Base-by-base conservation (phyloP, 2,329 filamentous ascomycete species). In the Huntiella bhutanensis region DNA sequence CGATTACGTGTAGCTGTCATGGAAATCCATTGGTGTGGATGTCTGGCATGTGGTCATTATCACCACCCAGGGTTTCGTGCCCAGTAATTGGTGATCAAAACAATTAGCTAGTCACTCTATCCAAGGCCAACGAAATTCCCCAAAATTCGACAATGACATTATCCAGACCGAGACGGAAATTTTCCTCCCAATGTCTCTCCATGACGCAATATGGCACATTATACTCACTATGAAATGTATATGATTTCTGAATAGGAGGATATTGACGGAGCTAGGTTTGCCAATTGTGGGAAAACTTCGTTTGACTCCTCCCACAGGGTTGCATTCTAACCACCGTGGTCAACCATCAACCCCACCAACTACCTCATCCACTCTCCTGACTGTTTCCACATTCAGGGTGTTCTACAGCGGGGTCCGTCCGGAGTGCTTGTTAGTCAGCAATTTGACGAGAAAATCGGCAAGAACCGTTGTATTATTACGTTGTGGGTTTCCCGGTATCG, bases 341-440 rank as follows among this genome's bases (percentile, higher is more conserved):
- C 13, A 17, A 17, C 40, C 38, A 13, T 11, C 22, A 13, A 39
- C 22, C 36, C 41, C 46, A 45, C 41, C 36, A 48, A 37, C 13
- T 43, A 40, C 6, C 10, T 16, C 34, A 15, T 28, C 37, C 38
- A 40, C 36, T 28, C 17, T 19, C 32, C 32, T 43, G 22, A 45
- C 28, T 6, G 33, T 45, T 45, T 50, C 48, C 48, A 50, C 45
- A 50, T 47, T 50, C 48, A 36, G 35, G 48, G 40, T 50, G 41
- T 22, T 28, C 35, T 45, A 34, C 34, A 43, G 40, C 33, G 13
- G 22, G 16, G 15, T 16, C 28, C 16, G 33, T 38, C 13, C 19
- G 8, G 16, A 16, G 10, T 13, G 8, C 8, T 12, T 36, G 19
- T 43, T 43, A 39, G 41, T 43, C 46, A 48, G 45, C 45, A 36